Evolutionary conservation across 768 basidiomycete species (phyloP), one percentile per base, ranked within the genome.

Genomic region (Mycena filopes): DNA sequence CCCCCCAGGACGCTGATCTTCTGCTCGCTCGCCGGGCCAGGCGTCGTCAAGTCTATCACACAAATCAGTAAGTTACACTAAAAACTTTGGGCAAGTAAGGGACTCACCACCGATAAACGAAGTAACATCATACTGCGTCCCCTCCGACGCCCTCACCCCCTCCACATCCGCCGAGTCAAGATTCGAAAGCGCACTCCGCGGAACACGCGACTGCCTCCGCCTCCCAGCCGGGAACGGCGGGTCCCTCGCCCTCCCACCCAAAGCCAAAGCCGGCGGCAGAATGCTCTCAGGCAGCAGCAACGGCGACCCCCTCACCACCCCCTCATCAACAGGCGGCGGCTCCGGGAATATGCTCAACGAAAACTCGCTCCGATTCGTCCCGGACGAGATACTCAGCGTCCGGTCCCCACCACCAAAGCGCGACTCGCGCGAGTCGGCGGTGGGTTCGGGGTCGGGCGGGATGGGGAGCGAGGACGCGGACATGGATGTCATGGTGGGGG

Each of bases 341-440:
- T 82, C 77, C 5, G 91, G 91, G 77, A 93, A 93, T 46, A 82
- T 80, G 68, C 90, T 91, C 55, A 93, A 77, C 4, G 92, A 91
- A 65, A 92, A 86, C n/a, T 90, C 89, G 67, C 80, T 81, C 20
- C 75, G 74, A 40, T 75, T 75, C 11, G 82, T 69, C 15, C 28
- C 59, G 21, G 70, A 68, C 3, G 71, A 70, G 10, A 61, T 28
- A 51, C 55, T 68, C 26, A 54, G 4, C 1, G 63, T 26, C 42
- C 63, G 51, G 40, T 54, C 41, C 13, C 20, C n/a, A n/a, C n/a
- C n/a, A n/a, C n/a, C n/a, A n/a, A n/a, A n/a, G n/a, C n/a, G 2
- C 36, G 15, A 36, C 36, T 36, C 31, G 47, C 41, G 55, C 20
- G 9, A 3, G 7, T 40, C 47, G 1, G 20, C 9, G 18, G 36